Evolutionary conservation across 1,284 basidiomycete species (phyloP), one percentile per base, ranked within the genome.

Genomic region (Ganoderma boninense): DNA sequence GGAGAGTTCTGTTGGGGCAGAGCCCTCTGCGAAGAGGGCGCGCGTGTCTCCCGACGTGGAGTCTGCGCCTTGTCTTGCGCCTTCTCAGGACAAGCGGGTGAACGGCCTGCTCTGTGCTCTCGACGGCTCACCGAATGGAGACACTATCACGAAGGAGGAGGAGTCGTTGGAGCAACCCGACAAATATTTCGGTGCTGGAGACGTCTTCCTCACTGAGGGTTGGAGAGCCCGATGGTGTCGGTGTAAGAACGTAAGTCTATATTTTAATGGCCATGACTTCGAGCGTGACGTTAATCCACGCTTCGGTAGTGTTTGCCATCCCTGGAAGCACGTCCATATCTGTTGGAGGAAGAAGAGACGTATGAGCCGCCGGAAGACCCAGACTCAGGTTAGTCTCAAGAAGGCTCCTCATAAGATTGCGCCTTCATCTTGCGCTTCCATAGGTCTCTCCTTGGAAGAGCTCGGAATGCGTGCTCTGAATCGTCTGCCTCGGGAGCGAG

Each of bases 281-380:
- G 63, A 64, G 35, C 56, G 23, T 4, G 23, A 11, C 13, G 11
- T 52, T 49, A 35, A 16, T 35, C 32, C 46, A 7, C 32, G 3
- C 14, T 18, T 64, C 69, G 14, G 59, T 65, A 93, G 90, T 93
- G 92, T 78, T 77, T 87, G 8, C 82, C 85, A 0, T 83, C 83
- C 4, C 80, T 94, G 46, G 79, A 86, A 74, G 78, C 79, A 13
- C 80, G 87, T 73, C 83, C 86, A 20, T 94, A 85, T 78, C 83
- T 95, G 32, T 79, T 93, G n/a, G 86, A 91, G 71, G 91, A 92
- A 77, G 93, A 95, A 74, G 92, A 93, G 59, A 93, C 90, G 0
- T 95, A 93, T 73, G 91, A 94, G 77, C 92, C 91, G 0, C 93
- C 93, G 2, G 89, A 92, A 76, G 94, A 95, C 79, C 93, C 93